Base-by-base conservation (phyloP, 1,284 basidiomycete genomes). In the Marasmius tenuissimus region DNA sequence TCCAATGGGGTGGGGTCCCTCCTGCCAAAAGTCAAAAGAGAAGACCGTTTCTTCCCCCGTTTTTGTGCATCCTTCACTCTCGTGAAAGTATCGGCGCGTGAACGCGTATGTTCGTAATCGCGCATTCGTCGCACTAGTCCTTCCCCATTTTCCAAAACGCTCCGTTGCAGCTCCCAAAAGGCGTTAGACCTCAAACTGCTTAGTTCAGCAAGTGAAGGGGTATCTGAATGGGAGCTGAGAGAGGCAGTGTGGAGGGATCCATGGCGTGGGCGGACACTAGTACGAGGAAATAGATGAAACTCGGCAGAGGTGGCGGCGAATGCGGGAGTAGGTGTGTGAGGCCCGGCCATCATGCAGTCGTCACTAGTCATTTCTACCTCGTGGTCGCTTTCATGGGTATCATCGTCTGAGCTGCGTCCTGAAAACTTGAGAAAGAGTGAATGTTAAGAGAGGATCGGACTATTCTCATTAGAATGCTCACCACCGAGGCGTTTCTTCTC, bases 111-210 rank as follows among this genome's bases (percentile, higher is more conserved):
- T 70, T 91, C 88, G 69, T 84, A 87, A 65, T 89, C 85, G 60
- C 86, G 86, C 88, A 91, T 91, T 59, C 86, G 85, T 59, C 77
- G 81, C n/a, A 91, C 81, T 53, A 91, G 79, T 12, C 85, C 83
- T 67, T 90, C 88, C 34, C 85, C 86, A 64, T 78, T 84, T 66
- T 88, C 84, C 40, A 77, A 76, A 27, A 91, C 78, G 63, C 82
- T 88, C 67, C 81, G 78, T 55, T 80, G 84, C 38, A 91, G 78
- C 65, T 89, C 86, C 70, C 79, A 79, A 66, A 89, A 88, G 5
- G 89, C 89, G 62, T 78, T 78, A 0, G 87, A 84, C 60, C 84
- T 82, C 60, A 89, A 73, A 42, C 75, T 78, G 47, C 73, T 74
- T 11, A 85, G 74, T 59, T 83, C 79, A 8, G 69, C 73, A 49